Evolutionary conservation across 2,329 filamentous ascomycete genomes (phyloP), one percentile per base, ranked within the genome.

Genomic region (Hymenoscyphus scutula): DNA sequence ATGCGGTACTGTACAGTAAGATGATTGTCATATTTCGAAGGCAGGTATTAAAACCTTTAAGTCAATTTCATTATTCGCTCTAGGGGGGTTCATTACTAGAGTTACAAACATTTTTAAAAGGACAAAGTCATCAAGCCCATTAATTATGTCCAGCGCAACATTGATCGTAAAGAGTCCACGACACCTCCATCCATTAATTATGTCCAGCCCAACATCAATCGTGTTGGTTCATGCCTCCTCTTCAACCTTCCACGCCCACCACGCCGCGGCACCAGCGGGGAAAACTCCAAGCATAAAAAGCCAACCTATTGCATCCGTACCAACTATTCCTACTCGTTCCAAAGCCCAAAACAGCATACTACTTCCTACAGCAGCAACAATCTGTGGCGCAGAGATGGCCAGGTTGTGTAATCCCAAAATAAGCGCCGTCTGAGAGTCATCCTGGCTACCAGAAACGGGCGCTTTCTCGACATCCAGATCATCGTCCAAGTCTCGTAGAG

Each of bases 211-310:
- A 45, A 45, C 41, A 7, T 19, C 5, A 10, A 19, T 19, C 41
- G 41, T 45, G 23, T 23, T 32, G 6, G 30, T 32, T 32, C 34
- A 37, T 37, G 34, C 45, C 19, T 32, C 34, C 23, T 56, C 29
- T 32, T 60, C 59, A 32, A 61, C 30, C 3, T 32, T 55, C 27
- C 34, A 37, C 5, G 53, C 37, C 53, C 53, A 53, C 54, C 54
- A 61, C 17, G 59, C 59, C 11, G 59, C 59, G 5, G 41, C 29
- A 38, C 37, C 38, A 19, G 53, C 53, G 3, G 59, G 59, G 6
- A 61, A 23, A 56, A 57, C 54, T 8, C 59, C 59, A 51, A 61
- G n/a, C 59, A 61, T 61, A 11, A 61, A 29, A 34, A 61, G 27
- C 38, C 53, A 56, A 17, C 59, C 59, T 10, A 61, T 61, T 2